Evolutionary conservation across 371 early-diverging fungal species (phyloP), one percentile per base, ranked within the genome.

Genomic region (Mucor circinelloides): DNA sequence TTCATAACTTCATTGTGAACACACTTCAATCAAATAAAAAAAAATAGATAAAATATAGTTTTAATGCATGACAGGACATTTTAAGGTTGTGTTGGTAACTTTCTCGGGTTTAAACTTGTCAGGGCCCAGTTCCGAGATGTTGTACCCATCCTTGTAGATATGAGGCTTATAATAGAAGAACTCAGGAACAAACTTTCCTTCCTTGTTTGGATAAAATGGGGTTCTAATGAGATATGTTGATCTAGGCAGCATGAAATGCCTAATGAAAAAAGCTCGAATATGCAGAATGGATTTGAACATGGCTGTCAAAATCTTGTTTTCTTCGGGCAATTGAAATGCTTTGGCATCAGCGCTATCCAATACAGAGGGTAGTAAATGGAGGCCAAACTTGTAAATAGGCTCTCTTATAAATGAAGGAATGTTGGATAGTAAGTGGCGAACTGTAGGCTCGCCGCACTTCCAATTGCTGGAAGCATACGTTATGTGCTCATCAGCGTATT

Each of bases 271-370:
- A 1, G 67, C 71, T 10, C 70, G 70, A 6, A 57, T 19, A 2
- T 10, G 2, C 23, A 66, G 17, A 0, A 57, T 13, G 1, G 21
- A 15, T 15, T 61, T 32, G n/a, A 70, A 28, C 8, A 66, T 6
- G 10, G 54, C 13, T 2, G 60, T 57, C 21, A 77, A 55, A 0
- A 67, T 34, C 30, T 30, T 52, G 6, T 70, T 66, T 1, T 82
- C 79, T 38, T 66, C 30, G 12, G 69, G 58, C 12, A 78, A 32
- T 10, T 64, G 68, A 56, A 83, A 80, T 1, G 77, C 82, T 3
- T 2, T 23, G 0, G 76, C 68, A 40, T 62, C 50, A 3, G 34
- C 8, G 19, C 25, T n/a, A 40, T 46, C 25, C n/a, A 58, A 5
- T 8, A 58, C 8, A 19, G 58, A 66, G 34, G 66, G 50, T 10